These are phyloP conservation scores for Cladophialophora chaetospira DNA, from an alignment of 2,329 filamentous ascomycete genomes.

Conservation along the genomic window DNA sequence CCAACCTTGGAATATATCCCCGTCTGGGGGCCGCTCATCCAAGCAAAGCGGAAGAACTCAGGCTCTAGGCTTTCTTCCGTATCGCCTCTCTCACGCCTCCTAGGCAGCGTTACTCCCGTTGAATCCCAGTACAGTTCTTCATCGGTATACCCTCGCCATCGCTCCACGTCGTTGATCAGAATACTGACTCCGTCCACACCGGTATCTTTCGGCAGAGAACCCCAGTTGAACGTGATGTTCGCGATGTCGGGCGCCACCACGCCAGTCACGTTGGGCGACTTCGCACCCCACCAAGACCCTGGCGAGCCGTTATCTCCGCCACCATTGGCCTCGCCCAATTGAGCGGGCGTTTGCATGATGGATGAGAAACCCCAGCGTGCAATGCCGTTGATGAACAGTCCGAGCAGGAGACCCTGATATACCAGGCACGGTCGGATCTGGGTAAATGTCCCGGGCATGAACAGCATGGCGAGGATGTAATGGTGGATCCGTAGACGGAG, in stretches of 20 bases:
- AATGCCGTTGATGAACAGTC: constrained; percentile 90
- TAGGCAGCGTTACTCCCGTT: constrained; percentile 30
- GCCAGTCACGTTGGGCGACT: constrained; percentile 57
- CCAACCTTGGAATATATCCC: constrained; percentile 31
- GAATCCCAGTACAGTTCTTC: constrained; percentile 46
- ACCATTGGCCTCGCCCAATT: constrained; percentile 58
- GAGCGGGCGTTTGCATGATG: constrained; percentile 77
- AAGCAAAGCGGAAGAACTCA: constrained; percentile 52
- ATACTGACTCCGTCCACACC: constrained; percentile 60
- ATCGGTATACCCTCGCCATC: constrained; percentile 60
- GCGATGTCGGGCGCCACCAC: constrained; percentile 30
- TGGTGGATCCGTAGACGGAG: constrained; percentile 89
- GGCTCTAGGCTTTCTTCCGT: constrained; percentile 26
- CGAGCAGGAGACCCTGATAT: constrained; percentile 86
- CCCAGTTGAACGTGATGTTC: constrained; percentile 50
- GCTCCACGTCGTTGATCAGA: constrained; percentile 65
- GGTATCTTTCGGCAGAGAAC: constrained; percentile 38
- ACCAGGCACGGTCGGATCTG: constrained; percentile 82
- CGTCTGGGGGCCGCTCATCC: constrained; percentile 38
- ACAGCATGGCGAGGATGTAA: constrained; percentile 83
- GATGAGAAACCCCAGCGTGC: constrained; percentile 92
- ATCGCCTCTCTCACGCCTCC: constrained; percentile 22
- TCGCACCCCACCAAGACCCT: constrained; percentile 44
- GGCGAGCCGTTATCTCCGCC: constrained; percentile 45
- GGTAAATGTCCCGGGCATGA: constrained; percentile 84